Evolutionary conservation across 192 early-diverging fungal genomes (phyloP).

Genomic region (Phlyctochytrium arcticum): DNA sequence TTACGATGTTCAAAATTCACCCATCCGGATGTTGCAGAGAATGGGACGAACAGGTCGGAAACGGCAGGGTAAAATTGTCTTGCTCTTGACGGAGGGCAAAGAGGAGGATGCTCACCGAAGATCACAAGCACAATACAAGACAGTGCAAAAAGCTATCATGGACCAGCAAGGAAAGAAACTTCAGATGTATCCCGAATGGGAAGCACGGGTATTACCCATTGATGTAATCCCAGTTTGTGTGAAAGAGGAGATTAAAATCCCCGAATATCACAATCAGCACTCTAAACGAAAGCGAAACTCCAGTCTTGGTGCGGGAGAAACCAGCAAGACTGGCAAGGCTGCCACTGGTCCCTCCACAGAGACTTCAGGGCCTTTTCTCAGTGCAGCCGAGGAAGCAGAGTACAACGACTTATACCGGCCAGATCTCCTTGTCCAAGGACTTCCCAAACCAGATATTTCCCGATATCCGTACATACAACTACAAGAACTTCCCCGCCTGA

Average conservation of each 20-base stretch:
- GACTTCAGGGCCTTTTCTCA: background rate
- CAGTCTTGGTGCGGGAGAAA: background rate
- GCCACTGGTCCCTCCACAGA: background rate
- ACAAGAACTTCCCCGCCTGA: slow-evolving; percentile 7
- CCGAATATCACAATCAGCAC: slow-evolving; percentile 23
- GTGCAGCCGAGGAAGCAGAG: background rate
- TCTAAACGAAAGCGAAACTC: no score
- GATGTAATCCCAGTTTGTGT: slow-evolving; percentile 42
- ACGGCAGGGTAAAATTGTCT: slow-evolving; percentile 59
- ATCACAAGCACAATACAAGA: slow-evolving; percentile 55
- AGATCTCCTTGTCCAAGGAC: background rate
- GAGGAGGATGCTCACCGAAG: slow-evolving; percentile 59
- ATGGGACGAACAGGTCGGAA: slow-evolving; percentile 80
- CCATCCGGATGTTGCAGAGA: slow-evolving; percentile 68
- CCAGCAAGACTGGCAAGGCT: background rate
- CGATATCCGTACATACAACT: slow-evolving; percentile 26
- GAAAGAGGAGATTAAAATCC: slow-evolving; percentile 49
- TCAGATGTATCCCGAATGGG: slow-evolving; percentile 41
- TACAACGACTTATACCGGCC: background rate
- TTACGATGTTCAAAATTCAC: slow-evolving; percentile 75
- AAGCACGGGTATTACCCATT: slow-evolving; percentile 48
- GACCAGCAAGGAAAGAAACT: slow-evolving; percentile 44
- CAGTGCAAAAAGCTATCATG: slow-evolving; percentile 61
- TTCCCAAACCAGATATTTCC: background rate
- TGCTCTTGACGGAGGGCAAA: slow-evolving; percentile 63